A percentile compares a stretch with the other conserved stretches of the same genome.
These are phyloP conservation scores for Senecio squalidus DNA, from an alignment of 140 eudicot genomes.

Conservation along the genomic window DNA sequence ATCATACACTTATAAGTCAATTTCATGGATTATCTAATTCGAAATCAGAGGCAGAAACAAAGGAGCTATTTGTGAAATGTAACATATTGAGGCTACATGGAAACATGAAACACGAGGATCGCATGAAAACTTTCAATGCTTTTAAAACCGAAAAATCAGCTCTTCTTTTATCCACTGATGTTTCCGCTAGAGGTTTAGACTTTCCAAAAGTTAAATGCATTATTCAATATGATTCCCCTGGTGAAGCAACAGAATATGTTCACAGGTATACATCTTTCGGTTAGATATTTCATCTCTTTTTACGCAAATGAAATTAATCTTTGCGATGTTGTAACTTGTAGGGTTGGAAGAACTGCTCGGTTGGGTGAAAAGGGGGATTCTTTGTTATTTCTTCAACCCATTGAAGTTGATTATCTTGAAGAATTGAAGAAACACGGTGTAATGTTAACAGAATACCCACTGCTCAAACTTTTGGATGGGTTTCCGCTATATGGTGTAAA, in stretches of 20 bases:
- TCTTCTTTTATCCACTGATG: constrained; percentile 83
- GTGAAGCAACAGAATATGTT: constrained; percentile 97
- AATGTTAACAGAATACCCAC: constrained; percentile 65
- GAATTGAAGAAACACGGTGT: constrained; percentile 84
- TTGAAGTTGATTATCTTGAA: constrained; percentile 74
- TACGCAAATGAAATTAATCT: too few species aligned
- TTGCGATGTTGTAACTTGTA: too few species aligned
- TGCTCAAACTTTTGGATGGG: constrained; percentile 68
- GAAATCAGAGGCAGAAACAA: constrained; percentile 36
- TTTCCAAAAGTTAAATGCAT: constrained; percentile 89
- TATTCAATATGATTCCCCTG: constrained; percentile 95
- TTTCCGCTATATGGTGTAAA: constrained; percentile 54
- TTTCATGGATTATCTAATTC: constrained; percentile 46
- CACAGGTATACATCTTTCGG: constrained; percentile 66
- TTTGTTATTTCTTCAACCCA: constrained; percentile 82
- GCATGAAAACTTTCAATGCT: constrained; percentile 63
- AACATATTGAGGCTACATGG: constrained; percentile 78
- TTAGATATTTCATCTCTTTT: too few species aligned
- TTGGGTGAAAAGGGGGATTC: constrained; percentile 95
- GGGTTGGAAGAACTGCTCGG: constrained; percentile 99
- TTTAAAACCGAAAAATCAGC: constrained; percentile 85
- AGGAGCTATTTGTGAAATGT: constrained; percentile 53
- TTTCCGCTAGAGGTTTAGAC: constrained; percentile 96
- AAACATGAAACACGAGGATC: constrained; percentile 85
- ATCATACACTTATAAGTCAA: constrained; percentile 57